A percentile compares a stretch with the other conserved stretches of the same genome.
Conservation (phyloP, 139 green algal species). For the Haematococcus sp. region DNA sequence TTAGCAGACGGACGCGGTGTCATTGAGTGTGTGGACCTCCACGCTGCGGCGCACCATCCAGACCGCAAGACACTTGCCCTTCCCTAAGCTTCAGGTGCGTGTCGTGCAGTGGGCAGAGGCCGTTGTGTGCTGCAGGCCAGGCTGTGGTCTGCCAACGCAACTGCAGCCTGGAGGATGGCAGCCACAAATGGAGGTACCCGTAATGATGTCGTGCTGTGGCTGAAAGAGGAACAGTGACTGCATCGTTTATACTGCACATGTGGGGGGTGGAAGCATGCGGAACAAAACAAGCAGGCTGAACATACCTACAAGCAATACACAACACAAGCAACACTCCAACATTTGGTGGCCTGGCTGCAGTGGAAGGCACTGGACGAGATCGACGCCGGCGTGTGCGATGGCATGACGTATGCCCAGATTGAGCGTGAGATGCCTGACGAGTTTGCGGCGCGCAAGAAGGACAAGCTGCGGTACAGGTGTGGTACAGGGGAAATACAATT, state of each 20-base stretch:
- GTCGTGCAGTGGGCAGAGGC: not conserved
- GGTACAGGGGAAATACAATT: not conserved
- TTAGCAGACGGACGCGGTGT: conserved; percentile 9
- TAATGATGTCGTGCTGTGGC: no score
- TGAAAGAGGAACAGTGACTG: no score
- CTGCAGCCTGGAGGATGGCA: no score
- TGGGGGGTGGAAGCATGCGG: no score
- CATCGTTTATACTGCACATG: no score
- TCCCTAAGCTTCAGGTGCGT: conserved; percentile 73
- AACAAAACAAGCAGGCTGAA: no score
- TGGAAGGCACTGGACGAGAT: conserved; percentile 83
- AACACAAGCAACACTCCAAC: no score
- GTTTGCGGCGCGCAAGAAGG: conserved; percentile 65
- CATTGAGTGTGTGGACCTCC: conserved; percentile 91
- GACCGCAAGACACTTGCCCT: conserved; percentile 80
- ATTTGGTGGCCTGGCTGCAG: no score
- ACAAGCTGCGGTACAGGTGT: conserved; percentile 90
- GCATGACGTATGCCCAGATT: conserved; percentile 87
- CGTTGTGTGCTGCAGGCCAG: not conserved
- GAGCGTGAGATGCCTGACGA: conserved; percentile 70
- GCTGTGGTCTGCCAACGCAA: no score
- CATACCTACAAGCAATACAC: no score
- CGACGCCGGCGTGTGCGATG: conserved; percentile 78
- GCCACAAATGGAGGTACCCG: no score
- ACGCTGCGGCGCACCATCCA: conserved; percentile 91